Evolutionary conservation across 495 filamentous ascomycete genomes (phyloP), one percentile per base, ranked within the genome.

Genomic region (Monascus purpureus): DNA sequence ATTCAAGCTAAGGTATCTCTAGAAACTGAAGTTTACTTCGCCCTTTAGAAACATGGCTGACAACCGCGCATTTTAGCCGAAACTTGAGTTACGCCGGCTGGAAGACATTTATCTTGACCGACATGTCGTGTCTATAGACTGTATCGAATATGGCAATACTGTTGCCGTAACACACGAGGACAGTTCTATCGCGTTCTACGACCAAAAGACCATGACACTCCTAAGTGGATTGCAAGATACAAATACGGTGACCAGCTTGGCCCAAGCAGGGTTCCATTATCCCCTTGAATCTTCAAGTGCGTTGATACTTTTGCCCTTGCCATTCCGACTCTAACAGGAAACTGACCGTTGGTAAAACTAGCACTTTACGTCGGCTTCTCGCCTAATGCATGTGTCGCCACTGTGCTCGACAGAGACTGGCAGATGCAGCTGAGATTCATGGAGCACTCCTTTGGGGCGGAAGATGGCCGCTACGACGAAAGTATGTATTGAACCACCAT

Each of bases 211-310:
- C 3, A 73, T 90, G 73, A 53, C 64, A 1, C 55, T 72, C 23
- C 62, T 86, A 1, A 73, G 64, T 36, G 63, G 68, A 8, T 62
- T 79, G 33, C 61, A 63, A n/a, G 73, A 77, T 44, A 36, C 67
- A 8, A 68, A 71, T 28, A 70, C 61, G 14, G 74, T 90, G 27
- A 75, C 64, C 24, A 77, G 72, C 41, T 56, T 83, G 6, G 59
- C 72, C 9, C 81, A 88, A 49, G 70, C 76, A 25, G 82, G 81
- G 1, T 84, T 86, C 42, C 65, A 67, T n/a, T 84, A 75, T 44
- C 49, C 63, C 9, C 32, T 49, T 18, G 43, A 53, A 15, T 26
- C 42, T 24, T 37, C 50, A 39, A 46, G 57, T 49, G 23, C 41
- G 52, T 42, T 38, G 25, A 39, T 37, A 15, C 35, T 47, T 42